A percentile compares a stretch with the other conserved stretches of the same genome.
Evolutionary conservation across 768 basidiomycete species (phyloP).

Genomic region (Naematelia aurantialba): DNA sequence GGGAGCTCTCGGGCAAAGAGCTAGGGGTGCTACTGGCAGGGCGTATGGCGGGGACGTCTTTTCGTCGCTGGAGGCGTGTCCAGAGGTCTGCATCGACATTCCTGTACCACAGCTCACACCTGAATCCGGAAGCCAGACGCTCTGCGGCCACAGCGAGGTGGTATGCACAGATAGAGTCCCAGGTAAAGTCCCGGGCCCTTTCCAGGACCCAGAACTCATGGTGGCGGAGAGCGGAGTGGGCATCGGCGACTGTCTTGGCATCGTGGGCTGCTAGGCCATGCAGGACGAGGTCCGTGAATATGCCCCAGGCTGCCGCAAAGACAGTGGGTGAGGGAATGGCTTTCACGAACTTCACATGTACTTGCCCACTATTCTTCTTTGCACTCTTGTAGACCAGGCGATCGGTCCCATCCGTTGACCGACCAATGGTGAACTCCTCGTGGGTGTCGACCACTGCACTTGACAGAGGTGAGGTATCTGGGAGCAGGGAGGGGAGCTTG

Average conservation of each 20-base stretch:
- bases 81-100: not conserved
- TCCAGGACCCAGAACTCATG: too few species aligned
- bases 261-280: slow-evolving; percentile 1
- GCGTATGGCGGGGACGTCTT: too few species aligned
- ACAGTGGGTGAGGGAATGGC: not conserved
- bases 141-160: slow-evolving; percentile 1
- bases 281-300: slow-evolving; percentile 1
- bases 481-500: not conserved
- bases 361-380: not conserved
- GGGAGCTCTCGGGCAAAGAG: too few species aligned
- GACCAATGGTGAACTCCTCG: too few species aligned
- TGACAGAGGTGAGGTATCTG: too few species aligned
- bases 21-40: too few species aligned
- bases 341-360: not conserved
- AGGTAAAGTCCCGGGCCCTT: not conserved
- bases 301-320: not conserved
- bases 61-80: not conserved
- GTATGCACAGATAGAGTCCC: not conserved
- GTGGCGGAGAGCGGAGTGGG: not conserved
- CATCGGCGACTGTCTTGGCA: not conserved
- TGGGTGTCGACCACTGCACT: not conserved
- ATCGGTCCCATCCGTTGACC: too few species aligned
- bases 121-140: slow-evolving; percentile 1
- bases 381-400: too few species aligned
- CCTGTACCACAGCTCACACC: slow-evolving; percentile 1